A percentile compares a stretch with the other conserved stretches of the same genome.
phyloP scores from a whole-genome alignment of 2,329 filamentous ascomycete genomes.

The Monosporascus sp. region DNA sequence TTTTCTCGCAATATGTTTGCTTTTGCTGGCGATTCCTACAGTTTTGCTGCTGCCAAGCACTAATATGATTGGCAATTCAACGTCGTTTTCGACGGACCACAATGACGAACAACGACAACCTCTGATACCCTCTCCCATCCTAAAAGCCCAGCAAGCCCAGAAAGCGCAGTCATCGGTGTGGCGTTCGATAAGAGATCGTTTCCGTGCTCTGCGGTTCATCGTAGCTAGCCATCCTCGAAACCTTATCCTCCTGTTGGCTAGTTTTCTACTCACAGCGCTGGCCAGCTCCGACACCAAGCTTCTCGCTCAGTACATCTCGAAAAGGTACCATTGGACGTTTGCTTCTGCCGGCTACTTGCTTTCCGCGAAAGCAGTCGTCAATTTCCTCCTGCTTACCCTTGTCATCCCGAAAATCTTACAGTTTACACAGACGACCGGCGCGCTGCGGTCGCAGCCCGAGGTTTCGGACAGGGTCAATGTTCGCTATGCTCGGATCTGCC shows the following conservation, averaged over 20 bases:
- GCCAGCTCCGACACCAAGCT: conserved; percentile 47
- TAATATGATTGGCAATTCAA: neutral
- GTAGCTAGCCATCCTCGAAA: conserved; percentile 34
- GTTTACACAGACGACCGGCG: conserved; percentile 9
- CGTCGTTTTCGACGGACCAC: neutral
- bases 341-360: conserved; percentile 42
- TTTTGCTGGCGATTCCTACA: conserved; percentile 27
- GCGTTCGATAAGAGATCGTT: conserved; percentile 19
- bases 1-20: conserved; percentile 31
- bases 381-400: conserved; percentile 37
- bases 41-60: conserved; percentile 25
- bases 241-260: conserved; percentile 35
- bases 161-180: conserved; percentile 12
- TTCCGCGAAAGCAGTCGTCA: conserved; percentile 42
- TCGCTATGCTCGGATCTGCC: conserved; percentile 29
- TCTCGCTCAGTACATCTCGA: conserved; percentile 45
- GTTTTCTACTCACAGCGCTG: conserved; percentile 42
- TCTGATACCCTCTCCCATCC: conserved; percentile 32
- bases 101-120: conserved; percentile 30
- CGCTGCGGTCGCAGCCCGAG: conserved; percentile 9
- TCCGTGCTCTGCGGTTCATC: conserved; percentile 25
- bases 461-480: conserved; percentile 26
- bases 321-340: conserved; percentile 41
- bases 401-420: conserved; percentile 34
- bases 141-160: conserved; percentile 31